phyloP scores from a whole-genome alignment of 208 protist genomes.

The Acanthamoeba sp. region DNA sequence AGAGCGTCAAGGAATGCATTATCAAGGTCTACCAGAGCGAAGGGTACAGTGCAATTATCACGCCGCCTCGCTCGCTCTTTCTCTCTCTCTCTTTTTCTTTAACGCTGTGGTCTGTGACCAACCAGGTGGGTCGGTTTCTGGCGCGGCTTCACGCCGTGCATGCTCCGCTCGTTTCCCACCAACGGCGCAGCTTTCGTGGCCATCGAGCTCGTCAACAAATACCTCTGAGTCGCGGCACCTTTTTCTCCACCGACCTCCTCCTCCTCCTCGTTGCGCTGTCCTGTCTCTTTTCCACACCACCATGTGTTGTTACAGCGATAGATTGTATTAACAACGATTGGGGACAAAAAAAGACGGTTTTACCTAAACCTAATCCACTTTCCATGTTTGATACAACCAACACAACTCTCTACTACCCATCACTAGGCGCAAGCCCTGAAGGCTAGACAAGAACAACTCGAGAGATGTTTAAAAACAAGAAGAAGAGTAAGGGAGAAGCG shows the following conservation, averaged over 20 bases:
- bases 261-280: not conserved
- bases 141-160: constrained; percentile 73
- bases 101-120: not conserved
- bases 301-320: no score
- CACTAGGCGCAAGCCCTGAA: no score
- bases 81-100: not conserved
- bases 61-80: not conserved
- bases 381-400: no score
- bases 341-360: no score
- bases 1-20: constrained; percentile 22
- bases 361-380: no score
- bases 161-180: constrained; percentile 72
- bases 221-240: constrained; percentile 39
- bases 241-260: not conserved
- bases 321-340: no score
- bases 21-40: constrained; percentile 48
- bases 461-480: no score
- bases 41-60: no score
- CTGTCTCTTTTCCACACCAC: no score
- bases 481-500: no score
- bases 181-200: constrained; percentile 73
- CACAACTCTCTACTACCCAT: no score
- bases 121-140: constrained; percentile 71
- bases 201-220: constrained; percentile 73
- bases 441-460: no score